Base-by-base conservation (phyloP, 2,329 filamentous ascomycete genomes). In the Arthrobotrys conoides region DNA sequence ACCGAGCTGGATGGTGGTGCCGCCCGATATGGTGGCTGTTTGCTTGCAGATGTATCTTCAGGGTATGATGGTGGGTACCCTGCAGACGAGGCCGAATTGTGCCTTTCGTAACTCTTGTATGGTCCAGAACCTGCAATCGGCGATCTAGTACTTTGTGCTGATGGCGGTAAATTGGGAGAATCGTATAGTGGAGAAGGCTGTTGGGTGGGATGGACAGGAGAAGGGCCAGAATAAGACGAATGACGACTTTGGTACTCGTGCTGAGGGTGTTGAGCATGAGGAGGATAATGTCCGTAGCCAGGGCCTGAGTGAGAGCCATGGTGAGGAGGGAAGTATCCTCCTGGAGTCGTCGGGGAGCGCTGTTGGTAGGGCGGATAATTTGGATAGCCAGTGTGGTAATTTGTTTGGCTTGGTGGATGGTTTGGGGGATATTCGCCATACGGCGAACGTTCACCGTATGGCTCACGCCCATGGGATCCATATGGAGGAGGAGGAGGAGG, bases 351-450 rank as follows among this genome's bases (percentile, higher is more conserved):
- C 6, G 73, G 73, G 33, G 73, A 77, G 5, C 73, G 73, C 51
- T 77, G 73, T 44, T 77, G 73, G 51, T 73, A 73, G 59, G 73
- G 51, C 22, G 73, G 73, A 22, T 77, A 77, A 22, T 77, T 77
- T 53, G 73, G 73, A 63, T 77, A 77, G 41, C 73, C 73, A 24
- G 73, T 70, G 44, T 77, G 73, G 24, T 77, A 77, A 10, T 67
- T 71, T 22, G 73, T 65, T 24, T 70, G 73, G 16, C 22, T 71
- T 36, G 66, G 51, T 3, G 73, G 18, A n/a, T 53, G 55, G 22
- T 77, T 77, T 51, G 73, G 73, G 16, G 73, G 73, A n/a, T 77
- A 77, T 77, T 77, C 73, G 18, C 49, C 73, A 49, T 77, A 77
- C 3, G 73, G 73, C 22, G 73, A 77, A n/a, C 73, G 73, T 71